Evolutionary conservation across 805 yeast genomes (phyloP).

Genomic region (Sugiyamaella mastotermitis): DNA sequence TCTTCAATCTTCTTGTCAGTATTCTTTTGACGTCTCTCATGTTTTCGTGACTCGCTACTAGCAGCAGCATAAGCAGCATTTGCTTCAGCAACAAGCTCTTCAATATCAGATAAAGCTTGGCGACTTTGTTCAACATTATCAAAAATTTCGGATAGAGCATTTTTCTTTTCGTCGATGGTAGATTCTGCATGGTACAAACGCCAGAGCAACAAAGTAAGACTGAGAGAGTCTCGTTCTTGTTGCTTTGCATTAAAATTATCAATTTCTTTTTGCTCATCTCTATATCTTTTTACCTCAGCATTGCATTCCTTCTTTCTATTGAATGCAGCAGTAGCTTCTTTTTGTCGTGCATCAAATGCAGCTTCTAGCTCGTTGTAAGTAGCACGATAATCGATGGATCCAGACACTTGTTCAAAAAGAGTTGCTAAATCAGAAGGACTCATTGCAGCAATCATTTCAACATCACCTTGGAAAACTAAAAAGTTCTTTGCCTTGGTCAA

Average conservation of each 20-base stretch:
- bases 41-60: constrained; percentile 21
- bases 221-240: constrained; percentile 32
- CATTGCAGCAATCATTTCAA: constrained; percentile 87
- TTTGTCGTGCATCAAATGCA: constrained; percentile 56
- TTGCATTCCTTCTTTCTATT: constrained; percentile 63
- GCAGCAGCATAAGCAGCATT: constrained; percentile 12
- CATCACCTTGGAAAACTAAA: constrained; percentile 94
- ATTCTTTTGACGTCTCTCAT: constrained; percentile 31
- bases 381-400: constrained; percentile 59
- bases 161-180: constrained; percentile 13
- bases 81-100: constrained; percentile 12
- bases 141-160: constrained; percentile 24
- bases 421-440: constrained; percentile 68
- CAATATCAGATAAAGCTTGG: constrained; percentile 15
- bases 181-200: constrained; percentile 56
- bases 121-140: constrained; percentile 21
- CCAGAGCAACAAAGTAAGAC: constrained; percentile 52
- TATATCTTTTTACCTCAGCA: constrained; percentile 71
- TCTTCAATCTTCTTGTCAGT: constrained; percentile 41
- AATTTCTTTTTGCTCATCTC: constrained; percentile 68
- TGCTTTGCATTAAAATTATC: constrained; percentile 56
- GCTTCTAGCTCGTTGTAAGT: constrained; percentile 64
- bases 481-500: constrained; percentile 86
- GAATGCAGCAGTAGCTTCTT: constrained; percentile 52
- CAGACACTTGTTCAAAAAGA: constrained; percentile 77